Conservation (phyloP, 23 red algal genomes). For the Gracilaria domingensis region DNA sequence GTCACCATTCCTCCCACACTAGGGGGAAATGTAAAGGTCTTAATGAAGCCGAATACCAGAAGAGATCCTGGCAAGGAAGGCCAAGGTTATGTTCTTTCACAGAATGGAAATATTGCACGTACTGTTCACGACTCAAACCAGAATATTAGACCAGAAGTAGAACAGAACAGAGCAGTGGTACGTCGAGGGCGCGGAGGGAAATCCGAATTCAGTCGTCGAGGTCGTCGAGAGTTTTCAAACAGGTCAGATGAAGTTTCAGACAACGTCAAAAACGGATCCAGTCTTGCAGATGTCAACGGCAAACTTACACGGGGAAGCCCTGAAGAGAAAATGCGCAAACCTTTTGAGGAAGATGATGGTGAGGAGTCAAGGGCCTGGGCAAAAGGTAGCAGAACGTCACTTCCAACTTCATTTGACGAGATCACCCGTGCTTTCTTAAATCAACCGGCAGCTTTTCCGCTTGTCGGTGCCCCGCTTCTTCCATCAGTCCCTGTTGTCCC, state of each 20-base stretch:
- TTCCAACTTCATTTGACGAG: conserved; percentile 59
- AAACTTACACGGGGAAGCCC: not conserved
- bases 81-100: conserved; percentile 13
- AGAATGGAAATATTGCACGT: not conserved
- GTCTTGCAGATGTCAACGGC: not conserved
- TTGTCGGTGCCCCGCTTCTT: conserved; percentile 64
- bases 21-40: conserved; percentile 55
- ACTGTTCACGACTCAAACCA: not conserved
- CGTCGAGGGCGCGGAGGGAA: conserved; percentile 11
- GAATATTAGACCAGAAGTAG: not conserved
- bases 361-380: conserved; percentile 66
- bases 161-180: not conserved
- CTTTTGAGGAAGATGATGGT: conserved; percentile 26
- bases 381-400: conserved; percentile 18
- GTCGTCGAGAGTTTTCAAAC: conserved; percentile 11
- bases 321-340: not conserved
- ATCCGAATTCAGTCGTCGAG: conserved; percentile 3
- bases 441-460: conserved; percentile 60
- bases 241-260: not conserved
- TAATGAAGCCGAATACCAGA: conserved; percentile 41
- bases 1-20: conserved; percentile 50
- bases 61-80: conserved; percentile 33
- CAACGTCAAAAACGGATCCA: not conserved
- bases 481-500: conserved; percentile 59
- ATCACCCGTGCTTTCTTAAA: conserved; percentile 72